Evolutionary conservation across 148 eudicot species (phyloP), one percentile per base, ranked within the genome.

Genomic region (Selenicereus undatus): DNA sequence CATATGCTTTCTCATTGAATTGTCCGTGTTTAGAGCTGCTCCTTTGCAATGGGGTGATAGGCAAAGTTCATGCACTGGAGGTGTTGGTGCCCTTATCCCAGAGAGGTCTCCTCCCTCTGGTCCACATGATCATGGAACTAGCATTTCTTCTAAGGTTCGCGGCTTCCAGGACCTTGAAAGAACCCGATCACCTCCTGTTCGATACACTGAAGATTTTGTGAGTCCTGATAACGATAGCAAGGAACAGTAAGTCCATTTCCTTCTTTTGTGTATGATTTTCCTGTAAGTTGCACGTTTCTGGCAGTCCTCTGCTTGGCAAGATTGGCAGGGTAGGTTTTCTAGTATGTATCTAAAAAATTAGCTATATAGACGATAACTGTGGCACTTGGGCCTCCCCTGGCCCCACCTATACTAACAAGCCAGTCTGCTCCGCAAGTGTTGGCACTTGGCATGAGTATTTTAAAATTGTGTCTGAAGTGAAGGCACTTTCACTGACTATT

Each of bases 101-200:
- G 88, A 83, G 86, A 79, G 76, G 76, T 81, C 89, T 27, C 76
- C 83, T 65, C 81, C 79, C 35, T 20, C 73, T 84, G 65, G 80
- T 78, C 72, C 84, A 43, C 78, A 76, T 64, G 69, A 75, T 83
- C 65, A 17, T 70, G 86, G 85, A 58, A 73, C 86, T 39, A 71
- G 71, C 43, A 20, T 17, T 76, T 82, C 89, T 43, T 75, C 83
- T 70, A 86, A 78, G 72, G 70, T 30, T 80, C n/a, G 80, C 35
- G 87, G 77, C 24, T 74, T 81, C 71, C 88, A 87, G 77, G 86
- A 84, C 74, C 12, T 54, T 66, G 81, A 83, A 80, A 88, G 89
- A 75, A 82, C 83, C 71, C 84, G 89, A 81, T 72, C 91, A 68
- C 84, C 91, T 79, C 88, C 85, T 79, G 81, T 88, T 80, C 86